These are phyloP conservation scores for Stemphylium vesicarium DNA, from an alignment of 2,329 filamentous ascomycete species.

Conservation along the genomic window DNA sequence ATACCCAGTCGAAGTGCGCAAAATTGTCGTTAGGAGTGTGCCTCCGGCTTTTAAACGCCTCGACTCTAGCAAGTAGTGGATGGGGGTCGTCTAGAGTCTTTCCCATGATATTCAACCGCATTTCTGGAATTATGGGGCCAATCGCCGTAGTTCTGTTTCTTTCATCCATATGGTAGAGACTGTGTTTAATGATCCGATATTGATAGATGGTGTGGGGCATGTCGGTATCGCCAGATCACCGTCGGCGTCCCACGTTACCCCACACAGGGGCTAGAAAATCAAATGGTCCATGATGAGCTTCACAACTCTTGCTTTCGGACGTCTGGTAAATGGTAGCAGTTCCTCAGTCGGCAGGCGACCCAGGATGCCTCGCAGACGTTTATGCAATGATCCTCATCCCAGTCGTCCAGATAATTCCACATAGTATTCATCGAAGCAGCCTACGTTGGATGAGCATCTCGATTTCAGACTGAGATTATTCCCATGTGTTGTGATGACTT, in stretches of 20 bases:
- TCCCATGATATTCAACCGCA: no score
- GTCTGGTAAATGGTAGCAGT: constrained; percentile 16
- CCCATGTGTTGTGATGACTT: background rate
- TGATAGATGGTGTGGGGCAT: constrained; percentile 18
- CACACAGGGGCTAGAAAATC: background rate
- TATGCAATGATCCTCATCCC: constrained; percentile 21
- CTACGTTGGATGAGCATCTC: constrained; percentile 2
- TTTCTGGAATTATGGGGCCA: constrained; percentile 2
- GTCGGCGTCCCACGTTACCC: constrained; percentile 1
- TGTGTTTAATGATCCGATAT: constrained; percentile 4
- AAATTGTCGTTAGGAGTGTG: no score
- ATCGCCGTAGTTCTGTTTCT: background rate
- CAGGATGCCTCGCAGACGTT: constrained; percentile 24
- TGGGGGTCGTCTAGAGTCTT: no score
- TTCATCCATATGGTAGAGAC: constrained; percentile 2
- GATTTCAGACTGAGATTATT: background rate
- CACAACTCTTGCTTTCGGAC: constrained; percentile 19
- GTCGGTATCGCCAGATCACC: constrained; percentile 10
- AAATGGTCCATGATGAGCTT: background rate
- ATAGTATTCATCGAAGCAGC: constrained; percentile 24
- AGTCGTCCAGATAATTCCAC: constrained; percentile 23
- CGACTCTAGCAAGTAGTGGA: no score
- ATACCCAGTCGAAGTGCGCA: no score
- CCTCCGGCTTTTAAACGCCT: no score
- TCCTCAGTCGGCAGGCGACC: constrained; percentile 19